Evolutionary conservation across 129 eudicot genomes (phyloP), one percentile per base, ranked within the genome.

Genomic region (Arctium minus): DNA sequence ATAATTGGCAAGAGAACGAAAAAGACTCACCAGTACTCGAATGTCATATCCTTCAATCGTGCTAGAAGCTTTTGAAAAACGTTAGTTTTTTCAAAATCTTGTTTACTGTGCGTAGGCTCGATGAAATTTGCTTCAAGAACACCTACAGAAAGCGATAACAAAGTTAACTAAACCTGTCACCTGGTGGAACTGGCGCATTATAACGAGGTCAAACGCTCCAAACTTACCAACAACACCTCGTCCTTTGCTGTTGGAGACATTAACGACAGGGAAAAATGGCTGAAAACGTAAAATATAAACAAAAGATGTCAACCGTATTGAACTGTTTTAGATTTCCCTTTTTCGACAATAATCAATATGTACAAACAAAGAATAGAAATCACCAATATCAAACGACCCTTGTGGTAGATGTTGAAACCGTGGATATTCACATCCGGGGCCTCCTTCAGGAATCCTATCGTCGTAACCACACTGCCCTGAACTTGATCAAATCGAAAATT

Each of bases 11-110:
- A 27, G 33, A 56, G 37, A 56, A 42, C 70, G 1, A 1, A 60
- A 44, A 64, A 6, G 31, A 46, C 92, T 83, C 76, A 91, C 96
- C 96, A 91, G 73, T 91, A 91, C 70, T 91, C 96, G 12, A 38
- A 10, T 15, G 96, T 82, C 96, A 91, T 91, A 0, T 85, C 90
- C 81, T 42, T 91, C 69, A 91, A 87, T 38, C 96, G 84, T 36
- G 85, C 50, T 27, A 87, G 90, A 75, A 91, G 96, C 82, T 89
- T 91, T 82, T 91, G 96, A 29, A 81, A 91, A 48, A 91, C 86
- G 56, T 76, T 67, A 8, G 96, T 91, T 77, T 89, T 89, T 76
- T 91, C 96, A 82, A 91, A 91, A 80, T 91, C 96, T 86, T 91
- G 96, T 79, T 91, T 91, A 40, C 78, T 91, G 40, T 91, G 96